Conservation (phyloP, 2,329 filamentous ascomycete species). For the Neocatenulostroma microsporum region DNA sequence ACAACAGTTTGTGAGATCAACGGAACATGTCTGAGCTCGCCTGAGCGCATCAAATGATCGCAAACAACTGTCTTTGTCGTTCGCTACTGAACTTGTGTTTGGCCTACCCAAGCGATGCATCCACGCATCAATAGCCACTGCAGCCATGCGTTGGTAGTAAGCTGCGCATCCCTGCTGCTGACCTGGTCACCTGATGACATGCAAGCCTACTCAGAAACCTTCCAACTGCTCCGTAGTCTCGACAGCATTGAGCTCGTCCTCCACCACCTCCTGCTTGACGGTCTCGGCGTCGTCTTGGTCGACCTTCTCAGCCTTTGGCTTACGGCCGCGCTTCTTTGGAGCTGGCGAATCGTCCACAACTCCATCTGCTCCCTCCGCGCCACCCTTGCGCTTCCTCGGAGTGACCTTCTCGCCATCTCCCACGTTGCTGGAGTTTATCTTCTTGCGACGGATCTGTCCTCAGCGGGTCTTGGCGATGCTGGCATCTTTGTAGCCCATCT, state of each 20-base stretch:
- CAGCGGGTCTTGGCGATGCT: conserved; percentile 18
- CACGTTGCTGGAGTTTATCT: conserved; percentile 10
- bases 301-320: conserved; percentile 5
- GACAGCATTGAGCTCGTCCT: not conserved
- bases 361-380: conserved; percentile 4
- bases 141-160: not conserved
- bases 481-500: conserved; percentile 20
- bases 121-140: not conserved
- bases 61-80: no score
- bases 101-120: not conserved
- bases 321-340: conserved; percentile 8
- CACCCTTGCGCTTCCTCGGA: conserved; percentile 15
- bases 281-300: not conserved
- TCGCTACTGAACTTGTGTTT: no score
- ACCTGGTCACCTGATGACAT: no score
- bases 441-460: conserved; percentile 20
- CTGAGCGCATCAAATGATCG: no score
- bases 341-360: conserved; percentile 6
- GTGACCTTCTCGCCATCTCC: conserved; percentile 8
- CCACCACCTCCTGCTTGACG: not conserved
- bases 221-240: conserved; percentile 2
- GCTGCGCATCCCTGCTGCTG: not conserved
- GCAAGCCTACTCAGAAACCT: not conserved
- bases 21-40: no score
- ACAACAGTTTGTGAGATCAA: no score